These are phyloP conservation scores for Yamadazyma diddensiae DNA, from an alignment of 1,139 yeast genomes.

Conservation along the genomic window DNA sequence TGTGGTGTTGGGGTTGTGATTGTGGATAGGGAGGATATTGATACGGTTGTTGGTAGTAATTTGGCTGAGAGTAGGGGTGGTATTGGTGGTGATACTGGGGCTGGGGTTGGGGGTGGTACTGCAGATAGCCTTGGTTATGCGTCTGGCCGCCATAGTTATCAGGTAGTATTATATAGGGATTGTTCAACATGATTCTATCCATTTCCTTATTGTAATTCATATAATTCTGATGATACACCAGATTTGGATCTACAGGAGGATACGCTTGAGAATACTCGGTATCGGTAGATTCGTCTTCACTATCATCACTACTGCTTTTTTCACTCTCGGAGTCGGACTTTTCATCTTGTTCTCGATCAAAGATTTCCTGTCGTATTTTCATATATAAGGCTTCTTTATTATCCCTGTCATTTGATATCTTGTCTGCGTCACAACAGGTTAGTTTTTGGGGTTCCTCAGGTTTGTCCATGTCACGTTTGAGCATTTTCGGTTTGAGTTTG, in stretches of 20 bases:
- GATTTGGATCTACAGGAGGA: constrained; percentile 1
- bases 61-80: background rate
- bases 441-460: constrained; percentile 13
- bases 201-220: constrained; percentile 25
- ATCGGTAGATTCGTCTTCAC: constrained; percentile 3
- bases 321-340: constrained; percentile 21
- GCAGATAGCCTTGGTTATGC: background rate
- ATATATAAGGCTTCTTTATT: constrained; percentile 41
- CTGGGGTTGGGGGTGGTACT: background rate
- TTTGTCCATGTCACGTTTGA: constrained; percentile 9
- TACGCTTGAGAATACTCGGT: constrained; percentile 1
- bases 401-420: constrained; percentile 8
- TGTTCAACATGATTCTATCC: constrained; percentile 27
- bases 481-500: too few species aligned
- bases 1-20: too few species aligned
- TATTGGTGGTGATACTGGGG: background rate
- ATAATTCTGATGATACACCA: constrained; percentile 8
- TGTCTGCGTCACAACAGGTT: background rate
- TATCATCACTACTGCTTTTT: constrained; percentile 21
- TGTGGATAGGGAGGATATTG: background rate
- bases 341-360: constrained; percentile 26
- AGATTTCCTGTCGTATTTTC: constrained; percentile 45
- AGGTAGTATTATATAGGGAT: constrained; percentile 31
- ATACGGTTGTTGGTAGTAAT: background rate
- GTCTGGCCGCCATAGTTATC: constrained; percentile 11